Evolutionary conservation across 371 early-diverging fungal species (phyloP), one percentile per base, ranked within the genome.

Genomic region (Entomophthora muscae): DNA sequence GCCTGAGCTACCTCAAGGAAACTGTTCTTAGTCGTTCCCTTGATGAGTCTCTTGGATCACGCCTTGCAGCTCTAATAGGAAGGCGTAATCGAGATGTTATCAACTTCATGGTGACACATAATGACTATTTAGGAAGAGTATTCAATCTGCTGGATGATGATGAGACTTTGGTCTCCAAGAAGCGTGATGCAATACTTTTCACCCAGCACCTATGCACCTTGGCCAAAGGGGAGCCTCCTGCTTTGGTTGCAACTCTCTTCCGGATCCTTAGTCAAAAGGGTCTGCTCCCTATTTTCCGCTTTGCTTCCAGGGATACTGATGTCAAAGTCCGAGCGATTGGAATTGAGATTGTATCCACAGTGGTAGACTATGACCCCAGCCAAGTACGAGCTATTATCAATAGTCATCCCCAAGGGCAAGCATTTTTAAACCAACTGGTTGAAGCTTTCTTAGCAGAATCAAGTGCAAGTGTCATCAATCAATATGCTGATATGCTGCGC

Each of bases 401-500:
- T 13, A 42, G 10, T 42, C 56, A 55, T 26, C 22, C 22, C 13
- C 24, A 24, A 13, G 56, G 56, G 26, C 56, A 22, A 24, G 28
- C 17, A 12, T 55, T 55, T 22, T 22, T 55, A n/a, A n/a, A 22
- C 22, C 28, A 24, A 26, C n/a, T 55, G 56, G 28, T 55, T n/a
- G 28, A 27, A 12, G 3, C 56, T 10, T 24, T 55, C 13, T 13
- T 55, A 55, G 10, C 22, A 26, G 56, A 55, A 55, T 13, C 56
- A 12, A 55, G 56, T 26, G 28, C 56, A 7, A 55, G 56, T 27
- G 26, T 55, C 13, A 55, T 55, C 28, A 55, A 27, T 26, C 56
- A 55, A 55, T 55, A 55, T 26, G 22, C 56, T 26, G 56, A 55
- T 55, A 55, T 55, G 13, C 22, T 55, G 22, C 56, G 56, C 56